Conservation (phyloP, 495 filamentous ascomycete species). For the Astrocystis sublimbata region DNA sequence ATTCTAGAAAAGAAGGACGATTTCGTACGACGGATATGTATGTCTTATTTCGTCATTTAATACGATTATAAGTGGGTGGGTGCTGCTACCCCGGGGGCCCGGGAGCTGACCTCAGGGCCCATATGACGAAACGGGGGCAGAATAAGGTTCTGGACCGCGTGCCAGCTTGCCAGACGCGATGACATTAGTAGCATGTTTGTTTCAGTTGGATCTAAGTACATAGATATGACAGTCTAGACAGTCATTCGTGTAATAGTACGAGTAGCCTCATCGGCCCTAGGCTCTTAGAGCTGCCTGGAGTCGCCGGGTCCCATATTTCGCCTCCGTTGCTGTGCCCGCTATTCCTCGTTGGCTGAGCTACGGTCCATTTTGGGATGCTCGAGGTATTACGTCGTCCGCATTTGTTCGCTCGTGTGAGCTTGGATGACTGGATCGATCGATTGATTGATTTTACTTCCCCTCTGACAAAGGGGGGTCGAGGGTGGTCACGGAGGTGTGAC, state of each 20-base stretch:
- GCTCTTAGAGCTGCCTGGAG: too few species aligned
- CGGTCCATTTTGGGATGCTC: neutral
- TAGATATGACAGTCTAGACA: too few species aligned
- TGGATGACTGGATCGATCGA: neutral
- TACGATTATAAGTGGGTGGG: neutral
- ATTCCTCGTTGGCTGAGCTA: neutral
- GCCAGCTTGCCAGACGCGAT: neutral
- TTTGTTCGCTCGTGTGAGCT: neutral
- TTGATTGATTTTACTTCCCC: neutral
- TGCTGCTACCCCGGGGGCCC: neutral
- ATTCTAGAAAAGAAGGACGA: neutral
- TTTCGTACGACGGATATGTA: neutral
- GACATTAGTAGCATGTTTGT: too few species aligned
- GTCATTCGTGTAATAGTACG: too few species aligned
- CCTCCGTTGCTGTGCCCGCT: neutral
- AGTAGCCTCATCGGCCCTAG: neutral
- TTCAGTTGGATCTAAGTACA: too few species aligned
- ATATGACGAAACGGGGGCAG: slow-evolving; percentile 8
- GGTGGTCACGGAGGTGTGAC: too few species aligned
- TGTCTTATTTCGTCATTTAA: neutral
- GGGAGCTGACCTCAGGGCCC: neutral
- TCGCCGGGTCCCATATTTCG: neutral
- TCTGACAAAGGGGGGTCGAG: too few species aligned
- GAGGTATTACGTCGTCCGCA: neutral
- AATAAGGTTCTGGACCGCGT: slow-evolving; percentile 4